A percentile compares a stretch with the other conserved stretches of the same genome.
phyloP scores from a whole-genome alignment of 2,329 filamentous ascomycete species.

The Cladosporium sp. region DNA sequence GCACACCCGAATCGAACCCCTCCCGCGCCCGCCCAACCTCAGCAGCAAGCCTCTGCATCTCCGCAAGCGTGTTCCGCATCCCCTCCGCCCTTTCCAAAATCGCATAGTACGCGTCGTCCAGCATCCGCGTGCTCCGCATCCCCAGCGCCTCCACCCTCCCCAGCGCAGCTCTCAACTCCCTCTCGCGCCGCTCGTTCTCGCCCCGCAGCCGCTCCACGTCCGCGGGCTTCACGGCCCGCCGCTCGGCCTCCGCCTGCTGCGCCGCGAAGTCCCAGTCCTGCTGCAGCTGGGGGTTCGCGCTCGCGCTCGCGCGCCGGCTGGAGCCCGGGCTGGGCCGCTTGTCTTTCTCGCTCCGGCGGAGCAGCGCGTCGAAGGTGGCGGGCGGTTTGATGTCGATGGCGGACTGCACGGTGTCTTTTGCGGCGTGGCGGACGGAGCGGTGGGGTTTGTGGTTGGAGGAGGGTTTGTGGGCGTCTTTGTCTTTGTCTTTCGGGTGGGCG shows the following conservation, averaged over 20 bases:
- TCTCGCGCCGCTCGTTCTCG: conserved; percentile 34
- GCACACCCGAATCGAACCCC: conserved; percentile 26
- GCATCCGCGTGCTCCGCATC: conserved; percentile 57
- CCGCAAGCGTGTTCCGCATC: conserved; percentile 58
- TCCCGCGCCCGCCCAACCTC: conserved; percentile 53
- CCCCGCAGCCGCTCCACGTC: conserved; percentile 35
- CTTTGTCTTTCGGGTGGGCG: not conserved
- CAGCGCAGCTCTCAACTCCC: conserved; percentile 35
- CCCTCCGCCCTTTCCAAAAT: conserved; percentile 62
- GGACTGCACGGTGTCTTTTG: conserved; percentile 39
- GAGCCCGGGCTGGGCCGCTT: conserved; percentile 20
- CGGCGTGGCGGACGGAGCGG: conserved; percentile 22
- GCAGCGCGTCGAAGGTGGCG: conserved; percentile 37
- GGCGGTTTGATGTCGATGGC: conserved; percentile 40
- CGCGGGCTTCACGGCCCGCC: conserved; percentile 29
- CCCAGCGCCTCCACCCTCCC: conserved; percentile 44
- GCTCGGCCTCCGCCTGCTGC: conserved; percentile 16
- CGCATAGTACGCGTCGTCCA: conserved; percentile 70
- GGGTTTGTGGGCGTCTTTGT: conserved; percentile 3
- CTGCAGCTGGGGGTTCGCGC: not conserved
- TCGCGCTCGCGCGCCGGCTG: conserved; percentile 18
- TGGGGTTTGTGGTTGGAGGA: conserved; percentile 14
- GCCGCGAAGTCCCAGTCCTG: conserved; percentile 15
- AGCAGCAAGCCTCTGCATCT: conserved; percentile 60
- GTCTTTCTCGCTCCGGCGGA: conserved; percentile 29